These are phyloP conservation scores for Gautieria morchelliformis DNA, from an alignment of 768 basidiomycete species.

Conservation along the genomic window DNA sequence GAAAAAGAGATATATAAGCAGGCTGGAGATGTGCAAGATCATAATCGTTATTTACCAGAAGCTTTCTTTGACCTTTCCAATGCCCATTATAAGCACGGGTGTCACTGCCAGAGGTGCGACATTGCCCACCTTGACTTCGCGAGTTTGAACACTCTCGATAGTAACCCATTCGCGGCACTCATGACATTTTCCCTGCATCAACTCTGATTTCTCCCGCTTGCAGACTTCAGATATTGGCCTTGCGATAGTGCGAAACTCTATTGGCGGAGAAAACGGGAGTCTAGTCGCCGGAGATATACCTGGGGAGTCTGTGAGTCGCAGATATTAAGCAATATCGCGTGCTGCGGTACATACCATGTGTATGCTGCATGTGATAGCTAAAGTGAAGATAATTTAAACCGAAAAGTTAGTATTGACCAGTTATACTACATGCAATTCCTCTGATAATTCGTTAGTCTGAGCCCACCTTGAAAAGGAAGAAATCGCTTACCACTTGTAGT, in stretches of 20 bases:
- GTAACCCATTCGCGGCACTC: slow-evolving; percentile 64
- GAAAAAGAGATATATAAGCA: neutral
- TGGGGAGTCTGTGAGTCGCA: slow-evolving; percentile 18
- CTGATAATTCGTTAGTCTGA: neutral
- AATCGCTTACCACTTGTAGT: slow-evolving; percentile 65
- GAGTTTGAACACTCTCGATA: slow-evolving; percentile 64
- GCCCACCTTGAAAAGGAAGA: neutral
- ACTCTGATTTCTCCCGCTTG: slow-evolving; percentile 48
- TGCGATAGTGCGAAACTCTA: slow-evolving; percentile 41
- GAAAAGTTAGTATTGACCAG: neutral
- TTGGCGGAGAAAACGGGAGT: slow-evolving; percentile 70
- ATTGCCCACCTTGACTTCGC: slow-evolving; percentile 53
- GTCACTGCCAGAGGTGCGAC: neutral
- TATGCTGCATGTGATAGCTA: slow-evolving; percentile 79
- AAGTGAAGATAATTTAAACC: neutral
- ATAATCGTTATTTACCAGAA: slow-evolving; percentile 45
- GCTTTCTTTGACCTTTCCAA: slow-evolving; percentile 54
- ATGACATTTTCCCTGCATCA: slow-evolving; percentile 72
- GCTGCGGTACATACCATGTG: slow-evolving; percentile 43
- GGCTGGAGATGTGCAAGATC: neutral
- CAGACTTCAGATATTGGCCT: slow-evolving; percentile 32
- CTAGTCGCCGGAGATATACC: slow-evolving; percentile 64
- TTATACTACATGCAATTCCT: neutral
- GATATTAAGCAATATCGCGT: neutral
- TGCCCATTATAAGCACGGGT: neutral